Conservation (phyloP, 163 green algal species). For the Scenedesmus sp. region DNA sequence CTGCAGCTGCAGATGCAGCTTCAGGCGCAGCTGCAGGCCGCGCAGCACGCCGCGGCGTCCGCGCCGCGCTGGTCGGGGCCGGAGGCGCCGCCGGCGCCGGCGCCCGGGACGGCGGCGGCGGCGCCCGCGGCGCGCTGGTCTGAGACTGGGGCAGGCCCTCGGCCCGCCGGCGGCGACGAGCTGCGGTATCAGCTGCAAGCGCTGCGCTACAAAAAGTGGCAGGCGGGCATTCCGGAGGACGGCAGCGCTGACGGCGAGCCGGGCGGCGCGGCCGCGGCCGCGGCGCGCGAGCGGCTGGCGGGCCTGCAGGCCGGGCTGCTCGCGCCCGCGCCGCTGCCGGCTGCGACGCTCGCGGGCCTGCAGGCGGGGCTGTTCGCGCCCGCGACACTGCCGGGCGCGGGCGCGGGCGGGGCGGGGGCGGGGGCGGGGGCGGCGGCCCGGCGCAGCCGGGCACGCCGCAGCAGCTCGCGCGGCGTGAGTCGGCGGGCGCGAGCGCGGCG, state of each 20-base stretch:
- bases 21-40: no score
- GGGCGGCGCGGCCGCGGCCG: not conserved
- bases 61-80: no score
- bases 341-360: not conserved
- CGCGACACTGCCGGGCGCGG: not conserved
- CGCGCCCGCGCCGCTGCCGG: conserved; percentile 1
- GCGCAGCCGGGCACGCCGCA: not conserved
- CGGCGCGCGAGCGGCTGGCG: not conserved
- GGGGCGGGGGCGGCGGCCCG: not conserved
- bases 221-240: not conserved
- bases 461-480: not conserved
- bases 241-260: not conserved
- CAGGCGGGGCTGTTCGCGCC: not conserved
- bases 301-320: not conserved
- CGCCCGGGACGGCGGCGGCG: not conserved
- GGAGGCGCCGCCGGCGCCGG: not conserved
- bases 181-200: not conserved
- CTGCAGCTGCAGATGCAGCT: not conserved
- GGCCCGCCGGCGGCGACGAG: not conserved
- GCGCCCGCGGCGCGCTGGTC: not conserved
- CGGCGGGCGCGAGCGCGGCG: not conserved
- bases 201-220: not conserved
- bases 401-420: not conserved
- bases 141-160: not conserved
- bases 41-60: no score